Evolutionary conservation across 192 early-diverging fungal genomes (phyloP), one percentile per base, ranked within the genome.

Genomic region (Backusella psychrophila): DNA sequence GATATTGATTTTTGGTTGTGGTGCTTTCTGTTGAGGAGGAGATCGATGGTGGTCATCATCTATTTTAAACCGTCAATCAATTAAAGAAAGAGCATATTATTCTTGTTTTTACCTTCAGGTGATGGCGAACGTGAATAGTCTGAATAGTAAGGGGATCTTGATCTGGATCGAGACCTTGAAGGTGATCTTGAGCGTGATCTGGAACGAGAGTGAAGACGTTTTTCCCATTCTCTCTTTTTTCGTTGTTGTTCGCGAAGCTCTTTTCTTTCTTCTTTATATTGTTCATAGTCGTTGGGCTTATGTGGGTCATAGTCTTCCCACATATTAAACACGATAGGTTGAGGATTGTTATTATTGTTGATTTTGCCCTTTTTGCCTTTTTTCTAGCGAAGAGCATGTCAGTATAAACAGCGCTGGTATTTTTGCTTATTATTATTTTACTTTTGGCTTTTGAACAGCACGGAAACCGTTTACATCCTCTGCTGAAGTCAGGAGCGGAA

Each of bases 281-380:
- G 82, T 35, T 92, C 89, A 79, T 87, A 94, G 59, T 94, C 93
- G 67, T 93, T 94, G 5, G 93, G 93, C 67, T 87, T 74, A 2
- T 84, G 72, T 38, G 93, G 90, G 49, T 94, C 93, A 81, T 90
- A 92, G 49, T 88, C 89, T 52, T 90, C 89, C 15, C 80, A 73
- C 53, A 88, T 73, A 23, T 75, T 76, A 41, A 86, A 75, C 35
- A 82, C 78, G n/a, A 75, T 77, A 29, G 78, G 76, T 59, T 69
- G 68, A 3, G 71, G 74, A 11, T 74, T 63, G 29, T 69, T 49
- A 31, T 70, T 76, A 78, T 83, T 79, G 59, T 78, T 71, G 38
- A 39, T 9, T 72, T 73, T 78, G 69, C 49, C 41, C 26, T 70
- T 74, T 77, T 74, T 76, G 1, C 59, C 31, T 59, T 71, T 84